Evolutionary conservation across 202 grass and related monocot species (phyloP), one percentile per base, ranked within the genome.

Genomic region (Carex arenaria): DNA sequence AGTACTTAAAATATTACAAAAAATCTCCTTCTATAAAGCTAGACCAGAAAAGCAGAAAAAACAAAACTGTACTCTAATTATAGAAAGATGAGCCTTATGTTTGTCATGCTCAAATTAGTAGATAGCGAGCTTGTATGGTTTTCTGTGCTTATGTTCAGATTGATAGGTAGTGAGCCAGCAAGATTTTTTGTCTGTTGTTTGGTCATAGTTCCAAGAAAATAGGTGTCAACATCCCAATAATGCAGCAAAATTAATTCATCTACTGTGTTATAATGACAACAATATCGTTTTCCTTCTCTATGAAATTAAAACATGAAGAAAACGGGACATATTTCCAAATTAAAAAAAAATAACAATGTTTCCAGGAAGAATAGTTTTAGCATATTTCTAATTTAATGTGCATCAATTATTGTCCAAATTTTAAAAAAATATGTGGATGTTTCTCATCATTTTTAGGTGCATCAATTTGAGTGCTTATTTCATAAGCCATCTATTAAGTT

Each of bases 211-310:
- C n/a, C 34, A 47, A 47, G 19, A n/a, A n/a, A 3, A 74, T 17
- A 53, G 22, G 4, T 53, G 52, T 74, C 45, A 30, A 74, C 45
- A 74, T 74, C 70, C 5, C 70, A 74, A 74, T 74, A 74, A 74
- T 74, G 4, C 4, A 53, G 43, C 70, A 72, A 74, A 74, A 53
- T 74, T 74, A 54, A 74, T 3, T 20, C 19, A 45, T 9, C 10
- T 10, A 69, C 6, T 14, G 28, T 20, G 42, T 8, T 72, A 20
- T 26, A 72, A 67, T 9, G 45, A 51, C 43, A 74, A 8, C 13
- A 53, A 38, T 5, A 10, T 67, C 64, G 17, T 9, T 67, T 67
- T 36, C 64, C 4, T 34, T 67, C 28, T 36, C 1, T 14, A 17
- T 34, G 30, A 38, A 38, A 67, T 18, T 2, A 18, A 18, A 20